A percentile compares a stretch with the other conserved stretches of the same genome.
Conservation (phyloP, 306 rosid species). For the Casuarina cunninghamiana region DNA sequence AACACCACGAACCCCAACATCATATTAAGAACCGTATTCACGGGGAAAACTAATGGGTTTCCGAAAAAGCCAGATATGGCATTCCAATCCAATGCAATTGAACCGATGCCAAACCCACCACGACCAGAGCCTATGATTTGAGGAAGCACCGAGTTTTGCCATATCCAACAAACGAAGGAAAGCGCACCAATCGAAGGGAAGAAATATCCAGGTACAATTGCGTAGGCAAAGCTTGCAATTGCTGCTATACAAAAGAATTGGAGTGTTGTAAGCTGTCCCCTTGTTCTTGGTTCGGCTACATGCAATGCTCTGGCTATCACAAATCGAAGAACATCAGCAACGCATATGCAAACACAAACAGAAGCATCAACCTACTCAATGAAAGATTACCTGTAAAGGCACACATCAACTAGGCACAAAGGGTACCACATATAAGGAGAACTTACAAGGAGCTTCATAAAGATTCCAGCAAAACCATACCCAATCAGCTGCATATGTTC, state of each 20-base stretch:
- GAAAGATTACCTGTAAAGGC: neutral
- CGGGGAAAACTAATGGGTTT: neutral
- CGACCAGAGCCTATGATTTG: neutral
- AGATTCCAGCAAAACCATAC: neutral
- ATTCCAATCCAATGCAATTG: neutral
- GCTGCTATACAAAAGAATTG: neutral
- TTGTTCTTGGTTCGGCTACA: neutral
- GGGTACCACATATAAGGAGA: constrained; percentile 2
- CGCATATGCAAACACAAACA: too few relatives aligned
- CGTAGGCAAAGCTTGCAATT: neutral
- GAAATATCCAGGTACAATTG: neutral
- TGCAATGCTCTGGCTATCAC: neutral
- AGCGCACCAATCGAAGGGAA: neutral
- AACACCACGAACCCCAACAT: constrained; percentile 5
- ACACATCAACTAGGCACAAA: neutral
- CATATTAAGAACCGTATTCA: neutral
- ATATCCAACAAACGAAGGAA: constrained; percentile 4
- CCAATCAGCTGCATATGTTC: neutral
- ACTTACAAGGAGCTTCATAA: neutral
- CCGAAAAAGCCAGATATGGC: neutral
- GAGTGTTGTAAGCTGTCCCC: neutral
- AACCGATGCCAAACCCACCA: neutral
- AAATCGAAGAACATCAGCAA: neutral
- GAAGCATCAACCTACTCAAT: too few relatives aligned
- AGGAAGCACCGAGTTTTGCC: neutral